Conservation (phyloP, 1,139 yeast species). For the Lodderomyces beijingensis region DNA sequence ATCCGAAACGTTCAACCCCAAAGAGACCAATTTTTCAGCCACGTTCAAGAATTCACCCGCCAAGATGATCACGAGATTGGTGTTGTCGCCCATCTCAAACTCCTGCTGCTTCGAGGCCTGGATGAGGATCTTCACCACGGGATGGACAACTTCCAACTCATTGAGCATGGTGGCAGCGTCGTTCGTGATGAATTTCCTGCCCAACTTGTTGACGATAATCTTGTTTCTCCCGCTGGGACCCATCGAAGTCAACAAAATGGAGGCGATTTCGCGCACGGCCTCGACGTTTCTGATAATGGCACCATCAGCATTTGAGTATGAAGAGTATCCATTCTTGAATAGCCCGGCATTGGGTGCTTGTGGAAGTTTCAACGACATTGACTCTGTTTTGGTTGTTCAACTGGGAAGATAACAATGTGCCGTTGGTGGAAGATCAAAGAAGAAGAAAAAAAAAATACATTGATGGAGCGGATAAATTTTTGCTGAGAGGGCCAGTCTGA, state of each 20-base stretch:
- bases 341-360: conserved; percentile 90
- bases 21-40: conserved; percentile 75
- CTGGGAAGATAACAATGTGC: too few relatives aligned
- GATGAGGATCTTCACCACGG: conserved; percentile 91
- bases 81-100: conserved; percentile 61
- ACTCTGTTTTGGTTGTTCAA: conserved; percentile 3
- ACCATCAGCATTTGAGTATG: conserved; percentile 87
- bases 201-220: conserved; percentile 80
- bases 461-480: too few relatives aligned
- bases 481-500: too few relatives aligned
- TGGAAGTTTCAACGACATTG: conserved; percentile 87
- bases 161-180: conserved; percentile 96
- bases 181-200: conserved; percentile 83
- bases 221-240: conserved; percentile 98
- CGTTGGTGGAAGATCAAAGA: conserved; percentile 3
- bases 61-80: conserved; percentile 48
- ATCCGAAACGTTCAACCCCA: conserved; percentile 88
- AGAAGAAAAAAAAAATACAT: conserved; percentile 2
- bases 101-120: conserved; percentile 98
- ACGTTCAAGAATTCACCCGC: conserved; percentile 90
- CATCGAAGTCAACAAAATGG: conserved; percentile 88
- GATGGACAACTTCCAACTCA: conserved; percentile 93
- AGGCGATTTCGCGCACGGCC: conserved; percentile 90
- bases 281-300: conserved; percentile 88
- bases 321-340: conserved; percentile 94